Conservation (phyloP, 2,329 filamentous ascomycete species). For the Samsoniella hepiali region DNA sequence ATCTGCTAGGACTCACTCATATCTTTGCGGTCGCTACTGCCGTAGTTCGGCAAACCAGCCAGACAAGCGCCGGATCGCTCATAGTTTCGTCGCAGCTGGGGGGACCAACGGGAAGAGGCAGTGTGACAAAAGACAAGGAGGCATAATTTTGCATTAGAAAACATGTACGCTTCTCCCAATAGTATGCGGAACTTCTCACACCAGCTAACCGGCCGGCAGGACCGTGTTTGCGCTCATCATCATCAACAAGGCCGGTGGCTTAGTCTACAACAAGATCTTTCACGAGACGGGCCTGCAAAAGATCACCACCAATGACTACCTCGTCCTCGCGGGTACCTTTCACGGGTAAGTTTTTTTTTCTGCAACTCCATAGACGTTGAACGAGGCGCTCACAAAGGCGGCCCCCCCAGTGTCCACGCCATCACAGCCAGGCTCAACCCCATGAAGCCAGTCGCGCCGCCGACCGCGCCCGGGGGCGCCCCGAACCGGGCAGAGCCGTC, state of each 20-base stretch:
- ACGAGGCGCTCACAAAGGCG: neutral
- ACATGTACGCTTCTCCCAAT: neutral
- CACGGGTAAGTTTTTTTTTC: constrained; percentile 65
- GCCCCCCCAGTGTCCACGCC: constrained; percentile 57
- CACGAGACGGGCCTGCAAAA: constrained; percentile 80
- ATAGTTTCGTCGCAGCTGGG: neutral
- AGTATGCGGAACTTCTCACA: neutral
- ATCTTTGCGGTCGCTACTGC: neutral
- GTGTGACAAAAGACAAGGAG: neutral
- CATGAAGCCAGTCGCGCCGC: constrained; percentile 38
- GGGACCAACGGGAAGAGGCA: neutral
- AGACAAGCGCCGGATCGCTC: neutral
- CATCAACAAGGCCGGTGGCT: constrained; percentile 96
- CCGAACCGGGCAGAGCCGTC: constrained; percentile 57
- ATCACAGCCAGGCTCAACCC: constrained; percentile 63
- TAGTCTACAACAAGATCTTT: constrained; percentile 95
- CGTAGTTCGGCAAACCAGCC: neutral
- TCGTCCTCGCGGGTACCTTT: constrained; percentile 95
- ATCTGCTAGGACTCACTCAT: too few relatives aligned
- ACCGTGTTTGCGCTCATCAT: constrained; percentile 93
- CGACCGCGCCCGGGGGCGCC: constrained; percentile 36
- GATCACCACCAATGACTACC: constrained; percentile 91
- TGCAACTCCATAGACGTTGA: neutral
- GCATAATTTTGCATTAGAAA: neutral
- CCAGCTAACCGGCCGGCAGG: constrained; percentile 51